A percentile compares a stretch with the other conserved stretches of the same genome.
These are phyloP conservation scores for Aureobasidium sp. DNA, from an alignment of 2,329 filamentous ascomycete species.

Conservation along the genomic window DNA sequence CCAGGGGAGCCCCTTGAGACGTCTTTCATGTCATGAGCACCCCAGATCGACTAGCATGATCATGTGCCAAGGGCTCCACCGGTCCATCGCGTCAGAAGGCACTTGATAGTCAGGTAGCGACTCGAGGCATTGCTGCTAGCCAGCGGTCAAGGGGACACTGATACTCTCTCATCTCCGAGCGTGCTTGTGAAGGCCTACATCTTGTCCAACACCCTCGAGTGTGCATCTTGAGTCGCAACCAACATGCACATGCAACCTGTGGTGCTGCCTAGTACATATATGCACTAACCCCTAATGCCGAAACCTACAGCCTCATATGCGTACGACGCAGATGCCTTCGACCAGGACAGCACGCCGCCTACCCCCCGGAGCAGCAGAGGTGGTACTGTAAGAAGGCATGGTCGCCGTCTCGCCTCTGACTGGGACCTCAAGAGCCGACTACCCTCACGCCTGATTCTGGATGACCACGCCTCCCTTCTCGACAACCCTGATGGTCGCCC, in stretches of 20 bases:
- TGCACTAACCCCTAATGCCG: slow-evolving; percentile 23
- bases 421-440: slow-evolving; percentile 28
- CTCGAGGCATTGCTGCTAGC: neutral
- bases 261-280: too few relatives aligned
- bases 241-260: neutral
- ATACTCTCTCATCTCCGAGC: neutral
- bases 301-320: slow-evolving; percentile 28
- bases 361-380: neutral
- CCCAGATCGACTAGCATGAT: neutral
- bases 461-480: slow-evolving; percentile 44
- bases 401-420: slow-evolving; percentile 24
- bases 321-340: slow-evolving; percentile 3
- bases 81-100: neutral
- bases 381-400: neutral
- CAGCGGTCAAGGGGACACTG: slow-evolving; percentile 13
- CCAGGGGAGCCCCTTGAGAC: slow-evolving; percentile 4
- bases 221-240: neutral
- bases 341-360: neutral
- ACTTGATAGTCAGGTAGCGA: slow-evolving; percentile 7
- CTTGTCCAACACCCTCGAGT: neutral
- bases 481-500: slow-evolving; percentile 30
- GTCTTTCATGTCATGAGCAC: slow-evolving; percentile 5
- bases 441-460: slow-evolving; percentile 26
- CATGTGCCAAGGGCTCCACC: slow-evolving; percentile 11
- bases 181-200: neutral